These are phyloP conservation scores for Phytophthora sp. DNA, from an alignment of 352 stramenopile genomes.

Conservation along the genomic window DNA sequence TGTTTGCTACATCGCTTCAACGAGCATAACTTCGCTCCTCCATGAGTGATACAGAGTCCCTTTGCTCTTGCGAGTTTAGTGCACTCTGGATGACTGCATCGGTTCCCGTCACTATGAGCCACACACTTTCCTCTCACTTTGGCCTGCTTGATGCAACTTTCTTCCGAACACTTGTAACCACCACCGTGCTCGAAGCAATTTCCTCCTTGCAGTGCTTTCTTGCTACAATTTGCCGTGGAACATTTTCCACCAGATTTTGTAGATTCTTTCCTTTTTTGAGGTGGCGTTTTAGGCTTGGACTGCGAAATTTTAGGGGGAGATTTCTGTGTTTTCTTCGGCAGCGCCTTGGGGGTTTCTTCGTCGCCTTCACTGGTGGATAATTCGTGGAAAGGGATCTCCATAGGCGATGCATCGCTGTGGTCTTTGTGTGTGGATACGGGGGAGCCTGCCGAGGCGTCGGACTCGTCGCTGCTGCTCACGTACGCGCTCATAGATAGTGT, in stretches of 20 bases:
- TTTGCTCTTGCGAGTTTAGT: constrained; percentile 26
- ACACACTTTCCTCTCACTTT: constrained; percentile 37
- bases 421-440: not conserved
- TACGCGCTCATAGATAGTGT: not conserved
- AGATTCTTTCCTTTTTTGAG: not conserved
- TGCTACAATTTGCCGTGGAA: constrained; percentile 3
- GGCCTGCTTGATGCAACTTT: constrained; percentile 37
- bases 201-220: constrained; percentile 19
- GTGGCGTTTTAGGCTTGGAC: constrained; percentile 8
- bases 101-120: constrained; percentile 31
- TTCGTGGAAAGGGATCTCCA: not conserved
- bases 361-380: constrained; percentile 2
- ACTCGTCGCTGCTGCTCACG: not conserved
- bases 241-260: constrained; percentile 8
- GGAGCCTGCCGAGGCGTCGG: not conserved
- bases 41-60: constrained; percentile 72
- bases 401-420: not conserved
- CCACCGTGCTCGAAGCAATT: constrained; percentile 41
- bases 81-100: constrained; percentile 33
- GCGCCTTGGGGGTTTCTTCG: not conserved
- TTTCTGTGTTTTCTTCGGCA: constrained; percentile 5
- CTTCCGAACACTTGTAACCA: constrained; percentile 36
- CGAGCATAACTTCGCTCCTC: constrained; percentile 68
- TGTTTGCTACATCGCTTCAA: constrained; percentile 57
- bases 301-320: no score